Evolutionary conservation across 2,329 filamentous ascomycete genomes (phyloP).

Genomic region (Apiospora kogelbergensis): DNA sequence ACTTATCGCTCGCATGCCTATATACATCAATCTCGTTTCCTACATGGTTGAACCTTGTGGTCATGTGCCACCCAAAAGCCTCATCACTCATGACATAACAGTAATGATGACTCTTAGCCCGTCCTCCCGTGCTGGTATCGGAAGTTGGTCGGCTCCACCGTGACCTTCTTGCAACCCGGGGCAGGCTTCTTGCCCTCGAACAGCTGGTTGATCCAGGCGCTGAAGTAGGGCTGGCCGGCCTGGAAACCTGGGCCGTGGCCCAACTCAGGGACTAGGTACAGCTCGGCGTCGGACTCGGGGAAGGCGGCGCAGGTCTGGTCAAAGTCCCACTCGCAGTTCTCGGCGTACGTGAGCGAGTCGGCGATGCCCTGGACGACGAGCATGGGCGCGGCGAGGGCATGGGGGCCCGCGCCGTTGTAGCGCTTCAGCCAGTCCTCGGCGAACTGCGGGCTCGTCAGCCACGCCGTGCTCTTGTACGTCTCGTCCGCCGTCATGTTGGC

Average conservation of each 20-base stretch:
- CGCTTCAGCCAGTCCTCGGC: neutral
- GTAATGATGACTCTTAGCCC: neutral
- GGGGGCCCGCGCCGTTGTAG: neutral
- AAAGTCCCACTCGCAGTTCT: neutral
- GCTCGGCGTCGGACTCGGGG: constrained; percentile 9
- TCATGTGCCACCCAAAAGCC: neutral
- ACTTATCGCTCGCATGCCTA: neutral
- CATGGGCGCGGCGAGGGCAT: constrained; percentile 8
- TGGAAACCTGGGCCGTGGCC: constrained; percentile 9
- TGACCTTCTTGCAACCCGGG: neutral
- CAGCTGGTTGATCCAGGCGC: constrained; percentile 11
- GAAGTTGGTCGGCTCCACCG: neutral
- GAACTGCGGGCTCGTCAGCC: neutral
- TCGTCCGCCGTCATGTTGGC: neutral
- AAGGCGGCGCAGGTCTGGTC: constrained; percentile 10
- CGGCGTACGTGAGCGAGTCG: neutral
- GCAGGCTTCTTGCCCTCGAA: neutral
- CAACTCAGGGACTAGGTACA: constrained; percentile 4
- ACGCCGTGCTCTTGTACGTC: neutral
- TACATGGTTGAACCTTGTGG: neutral
- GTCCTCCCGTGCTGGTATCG: neutral
- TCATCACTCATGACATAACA: neutral
- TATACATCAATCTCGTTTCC: neutral
- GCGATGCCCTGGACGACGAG: constrained; percentile 10
- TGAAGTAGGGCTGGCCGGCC: constrained; percentile 12